Conservation (phyloP, 129 eudicot genomes). For the Apium graveolens region DNA sequence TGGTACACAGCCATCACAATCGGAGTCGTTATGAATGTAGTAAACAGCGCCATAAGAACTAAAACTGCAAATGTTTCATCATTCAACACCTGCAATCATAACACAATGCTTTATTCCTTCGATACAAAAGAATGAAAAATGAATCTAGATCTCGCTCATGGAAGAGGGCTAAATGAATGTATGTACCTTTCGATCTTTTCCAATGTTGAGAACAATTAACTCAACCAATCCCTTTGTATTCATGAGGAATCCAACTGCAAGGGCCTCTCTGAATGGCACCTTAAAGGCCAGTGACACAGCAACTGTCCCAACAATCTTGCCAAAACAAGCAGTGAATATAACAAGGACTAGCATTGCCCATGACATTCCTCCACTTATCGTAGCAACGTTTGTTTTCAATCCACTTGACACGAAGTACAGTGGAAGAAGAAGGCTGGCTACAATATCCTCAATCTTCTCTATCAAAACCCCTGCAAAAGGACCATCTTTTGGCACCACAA, state of each 20-base stretch:
- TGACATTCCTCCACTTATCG: conserved; percentile 30
- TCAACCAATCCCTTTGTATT: conserved; percentile 43
- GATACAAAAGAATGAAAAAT: not conserved
- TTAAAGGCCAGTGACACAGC: conserved; percentile 20
- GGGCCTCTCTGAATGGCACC: conserved; percentile 24
- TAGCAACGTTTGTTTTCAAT: conserved; percentile 33
- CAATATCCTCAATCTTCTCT: conserved; percentile 36
- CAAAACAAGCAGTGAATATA: conserved; percentile 28
- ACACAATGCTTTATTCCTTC: not conserved
- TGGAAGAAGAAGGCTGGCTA: conserved; percentile 34
- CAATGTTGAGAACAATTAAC: conserved; percentile 41
- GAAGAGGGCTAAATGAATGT: not conserved
- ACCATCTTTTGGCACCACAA: conserved; percentile 39
- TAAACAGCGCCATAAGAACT: conserved; percentile 41
- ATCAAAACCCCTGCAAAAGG: conserved; percentile 31
- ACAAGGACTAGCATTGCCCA: conserved; percentile 34
- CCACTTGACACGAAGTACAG: conserved; percentile 40
- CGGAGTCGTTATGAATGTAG: conserved; percentile 40
- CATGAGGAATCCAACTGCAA: conserved; percentile 37
- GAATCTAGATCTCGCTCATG: not conserved
- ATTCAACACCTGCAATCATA: conserved; percentile 32
- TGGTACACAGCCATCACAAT: conserved; percentile 32
- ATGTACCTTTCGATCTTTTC: conserved; percentile 31
- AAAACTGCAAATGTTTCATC: conserved; percentile 39
- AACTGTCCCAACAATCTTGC: conserved; percentile 39